phyloP scores from a whole-genome alignment of 768 basidiomycete genomes.

The Phallus indusiatus region DNA sequence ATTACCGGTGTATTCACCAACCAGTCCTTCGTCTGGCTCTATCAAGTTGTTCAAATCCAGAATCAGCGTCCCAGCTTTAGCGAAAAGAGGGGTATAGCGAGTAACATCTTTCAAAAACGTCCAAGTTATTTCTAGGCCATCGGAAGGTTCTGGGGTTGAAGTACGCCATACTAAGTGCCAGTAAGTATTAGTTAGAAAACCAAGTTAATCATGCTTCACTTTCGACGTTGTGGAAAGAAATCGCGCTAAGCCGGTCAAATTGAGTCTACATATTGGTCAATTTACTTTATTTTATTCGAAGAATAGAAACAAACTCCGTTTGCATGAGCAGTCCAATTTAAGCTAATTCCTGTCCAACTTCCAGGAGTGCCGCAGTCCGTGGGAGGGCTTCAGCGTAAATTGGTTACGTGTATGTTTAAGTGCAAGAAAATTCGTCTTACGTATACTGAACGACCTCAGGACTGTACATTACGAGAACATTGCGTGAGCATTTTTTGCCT shows the following conservation, averaged over 20 bases:
- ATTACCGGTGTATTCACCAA: slow-evolving; percentile 62
- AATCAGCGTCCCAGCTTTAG: slow-evolving; percentile 57
- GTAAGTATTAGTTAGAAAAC: not conserved
- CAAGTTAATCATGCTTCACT: slow-evolving; percentile 32
- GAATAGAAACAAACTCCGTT: slow-evolving; percentile 35
- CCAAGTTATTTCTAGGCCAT: slow-evolving; percentile 65
- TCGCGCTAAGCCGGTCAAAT: slow-evolving; percentile 61
- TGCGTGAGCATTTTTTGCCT: not conserved
- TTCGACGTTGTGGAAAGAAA: slow-evolving; percentile 72
- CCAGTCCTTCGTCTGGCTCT: slow-evolving; percentile 32
- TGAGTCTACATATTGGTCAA: slow-evolving; percentile 32
- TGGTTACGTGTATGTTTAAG: not conserved
- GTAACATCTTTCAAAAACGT: slow-evolving; percentile 70
- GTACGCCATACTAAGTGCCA: slow-evolving; percentile 58
- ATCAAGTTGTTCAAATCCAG: slow-evolving; percentile 66
- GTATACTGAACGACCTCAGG: slow-evolving; percentile 54
- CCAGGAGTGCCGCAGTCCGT: slow-evolving; percentile 60
- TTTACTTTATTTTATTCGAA: not conserved
- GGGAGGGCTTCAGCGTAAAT: slow-evolving; percentile 42
- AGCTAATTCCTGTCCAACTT: slow-evolving; percentile 64
- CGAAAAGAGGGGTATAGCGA: slow-evolving; percentile 61
- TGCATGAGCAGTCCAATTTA: slow-evolving; percentile 70
- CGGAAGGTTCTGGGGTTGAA: slow-evolving; percentile 68
- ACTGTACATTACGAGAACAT: slow-evolving; percentile 22
- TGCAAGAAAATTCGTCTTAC: slow-evolving; percentile 23